Percentiles rank a stretch among this genome's conserved stretches.
These are phyloP conservation scores for Lagerstroemia speciosa DNA, from an alignment of 345 rosid species.

Conservation along the genomic window DNA sequence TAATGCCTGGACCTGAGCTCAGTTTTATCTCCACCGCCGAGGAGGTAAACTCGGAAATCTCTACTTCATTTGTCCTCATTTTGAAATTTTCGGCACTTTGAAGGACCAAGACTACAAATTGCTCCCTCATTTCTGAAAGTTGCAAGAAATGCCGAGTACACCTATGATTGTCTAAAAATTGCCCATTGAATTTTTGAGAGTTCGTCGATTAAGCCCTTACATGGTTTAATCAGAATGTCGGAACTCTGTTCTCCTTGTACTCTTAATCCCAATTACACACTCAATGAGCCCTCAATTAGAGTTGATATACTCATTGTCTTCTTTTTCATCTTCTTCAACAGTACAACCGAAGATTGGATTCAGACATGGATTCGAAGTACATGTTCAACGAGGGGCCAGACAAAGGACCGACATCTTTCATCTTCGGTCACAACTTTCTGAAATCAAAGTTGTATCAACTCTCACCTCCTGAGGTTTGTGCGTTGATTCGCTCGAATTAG, in stretches of 20 bases:
- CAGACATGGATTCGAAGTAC: conserved; percentile 16
- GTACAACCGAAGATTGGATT: conserved; percentile 9
- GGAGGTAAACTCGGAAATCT: conserved; percentile 24
- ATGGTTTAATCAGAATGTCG: too few species aligned
- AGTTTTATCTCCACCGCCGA: conserved; percentile 9
- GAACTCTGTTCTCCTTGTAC: too few species aligned
- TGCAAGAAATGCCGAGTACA: too few species aligned
- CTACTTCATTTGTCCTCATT: background rate
- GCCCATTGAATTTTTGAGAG: too few species aligned
- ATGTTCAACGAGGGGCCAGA: conserved; percentile 14
- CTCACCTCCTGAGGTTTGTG: conserved; percentile 35
- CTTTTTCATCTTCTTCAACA: background rate
- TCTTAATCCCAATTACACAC: too few species aligned
- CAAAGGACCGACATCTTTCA: conserved; percentile 15
- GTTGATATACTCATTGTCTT: too few species aligned
- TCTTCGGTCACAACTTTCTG: conserved; percentile 16
- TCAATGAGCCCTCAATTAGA: too few species aligned
- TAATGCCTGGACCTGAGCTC: conserved; percentile 29
- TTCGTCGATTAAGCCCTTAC: too few species aligned
- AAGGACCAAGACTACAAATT: too few species aligned
- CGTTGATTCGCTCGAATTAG: too few species aligned
- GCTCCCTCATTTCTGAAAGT: background rate
- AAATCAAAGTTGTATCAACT: conserved; percentile 24
- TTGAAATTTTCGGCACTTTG: background rate
- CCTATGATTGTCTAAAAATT: too few species aligned